phyloP scores from a whole-genome alignment of 345 rosid genomes.

The Euphorbia lathyris region DNA sequence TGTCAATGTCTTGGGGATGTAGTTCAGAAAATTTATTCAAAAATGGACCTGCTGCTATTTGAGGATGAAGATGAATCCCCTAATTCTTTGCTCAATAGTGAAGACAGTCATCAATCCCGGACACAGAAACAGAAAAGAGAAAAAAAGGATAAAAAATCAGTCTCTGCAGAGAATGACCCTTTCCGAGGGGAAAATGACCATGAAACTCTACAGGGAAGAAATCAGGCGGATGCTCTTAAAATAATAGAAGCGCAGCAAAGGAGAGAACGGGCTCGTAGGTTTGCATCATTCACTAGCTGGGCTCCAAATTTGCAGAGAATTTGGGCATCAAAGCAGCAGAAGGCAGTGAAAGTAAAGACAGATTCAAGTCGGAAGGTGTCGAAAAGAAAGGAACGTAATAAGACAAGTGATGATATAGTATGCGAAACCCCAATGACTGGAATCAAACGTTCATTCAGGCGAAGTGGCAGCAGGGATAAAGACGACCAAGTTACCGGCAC shows the following conservation, averaged over 20 bases:
- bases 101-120: slow-evolving; percentile 63
- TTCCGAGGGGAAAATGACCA: slow-evolving; percentile 22
- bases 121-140: slow-evolving; percentile 38
- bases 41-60: slow-evolving; percentile 73
- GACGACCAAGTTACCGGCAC: slow-evolving; percentile 26
- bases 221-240: slow-evolving; percentile 39
- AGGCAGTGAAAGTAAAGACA: slow-evolving; percentile 30
- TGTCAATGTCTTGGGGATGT: slow-evolving; percentile 50
- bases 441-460: slow-evolving; percentile 34
- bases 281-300: slow-evolving; percentile 80
- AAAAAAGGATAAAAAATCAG: slow-evolving; percentile 29
- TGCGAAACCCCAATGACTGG: slow-evolving; percentile 76
- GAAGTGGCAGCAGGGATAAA: slow-evolving; percentile 26
- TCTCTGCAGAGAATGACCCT: slow-evolving; percentile 36
- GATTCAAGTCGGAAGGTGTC: slow-evolving; percentile 37
- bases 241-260: slow-evolving; percentile 59
- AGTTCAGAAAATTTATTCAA: slow-evolving; percentile 58
- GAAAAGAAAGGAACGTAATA: slow-evolving; percentile 47
- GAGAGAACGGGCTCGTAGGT: slow-evolving; percentile 80
- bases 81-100: slow-evolving; percentile 54
- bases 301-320: slow-evolving; percentile 84
- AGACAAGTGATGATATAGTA: slow-evolving; percentile 53
- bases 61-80: slow-evolving; percentile 56
- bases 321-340: slow-evolving; percentile 78
- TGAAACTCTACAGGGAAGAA: slow-evolving; percentile 23